These are phyloP conservation scores for Mediolabrus comicus DNA, from an alignment of 108 stramenopile genomes.

Conservation along the genomic window DNA sequence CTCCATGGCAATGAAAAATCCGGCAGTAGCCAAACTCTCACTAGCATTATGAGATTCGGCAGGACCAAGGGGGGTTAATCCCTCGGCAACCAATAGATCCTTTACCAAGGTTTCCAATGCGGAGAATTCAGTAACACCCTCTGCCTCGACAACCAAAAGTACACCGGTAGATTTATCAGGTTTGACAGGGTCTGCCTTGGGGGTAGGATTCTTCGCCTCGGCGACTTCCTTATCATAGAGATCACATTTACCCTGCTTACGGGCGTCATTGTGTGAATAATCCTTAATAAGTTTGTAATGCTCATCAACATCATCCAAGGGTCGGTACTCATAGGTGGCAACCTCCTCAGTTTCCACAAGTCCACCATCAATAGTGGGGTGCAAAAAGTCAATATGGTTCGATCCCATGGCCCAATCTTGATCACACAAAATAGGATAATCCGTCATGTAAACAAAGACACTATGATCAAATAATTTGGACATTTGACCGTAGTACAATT, in stretches of 20 bases:
- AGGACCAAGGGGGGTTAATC: slow-evolving; percentile 30
- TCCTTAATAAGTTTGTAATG: slow-evolving; percentile 65
- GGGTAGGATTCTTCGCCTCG: slow-evolving; percentile 11
- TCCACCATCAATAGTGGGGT: slow-evolving; percentile 37
- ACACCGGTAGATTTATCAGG: slow-evolving; percentile 66
- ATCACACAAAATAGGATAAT: slow-evolving; percentile 70
- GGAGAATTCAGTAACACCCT: slow-evolving; percentile 35
- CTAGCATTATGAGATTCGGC: slow-evolving; percentile 23
- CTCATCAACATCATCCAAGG: slow-evolving; percentile 54
- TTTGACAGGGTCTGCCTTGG: slow-evolving; percentile 32
- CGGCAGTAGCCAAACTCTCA: slow-evolving; percentile 25
- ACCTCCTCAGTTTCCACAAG: slow-evolving; percentile 30
- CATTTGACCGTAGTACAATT: slow-evolving; percentile 70
- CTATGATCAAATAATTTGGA: slow-evolving; percentile 64
- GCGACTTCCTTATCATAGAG: slow-evolving; percentile 41
- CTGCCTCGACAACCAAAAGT: slow-evolving; percentile 72
- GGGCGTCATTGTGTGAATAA: slow-evolving; percentile 58
- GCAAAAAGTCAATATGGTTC: slow-evolving; percentile 72
- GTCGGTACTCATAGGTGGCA: slow-evolving; percentile 33
- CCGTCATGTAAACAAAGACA: slow-evolving; percentile 51
- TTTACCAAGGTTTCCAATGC: slow-evolving; percentile 28
- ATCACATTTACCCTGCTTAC: slow-evolving; percentile 34
- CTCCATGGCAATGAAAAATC: slow-evolving; percentile 41
- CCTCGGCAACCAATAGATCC: slow-evolving; percentile 23
- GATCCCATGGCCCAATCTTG: slow-evolving; percentile 75